Conservation (phyloP, 257 asterid species). For the Solanum arcanum region DNA sequence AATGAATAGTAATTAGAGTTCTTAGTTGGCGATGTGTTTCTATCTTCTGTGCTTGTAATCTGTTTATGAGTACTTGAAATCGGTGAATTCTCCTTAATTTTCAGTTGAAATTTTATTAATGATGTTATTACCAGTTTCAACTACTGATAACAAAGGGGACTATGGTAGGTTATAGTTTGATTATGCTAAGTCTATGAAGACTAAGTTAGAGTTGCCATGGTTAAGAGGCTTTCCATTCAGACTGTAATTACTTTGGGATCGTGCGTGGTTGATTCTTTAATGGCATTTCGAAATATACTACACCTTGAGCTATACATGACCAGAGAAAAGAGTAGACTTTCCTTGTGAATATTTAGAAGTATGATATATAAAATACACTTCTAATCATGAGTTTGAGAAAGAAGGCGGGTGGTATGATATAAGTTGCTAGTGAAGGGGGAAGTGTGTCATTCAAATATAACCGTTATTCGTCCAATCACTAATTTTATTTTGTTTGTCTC, state of each 20-base stretch:
- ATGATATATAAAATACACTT: background rate
- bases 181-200: background rate
- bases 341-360: background rate
- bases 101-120: background rate
- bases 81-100: background rate
- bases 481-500: background rate
- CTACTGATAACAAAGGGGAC: background rate
- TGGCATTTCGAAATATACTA: background rate
- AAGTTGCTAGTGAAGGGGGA: background rate
- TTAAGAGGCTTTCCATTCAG: background rate
- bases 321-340: too few relatives aligned
- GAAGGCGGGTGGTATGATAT: background rate
- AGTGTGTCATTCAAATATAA: background rate
- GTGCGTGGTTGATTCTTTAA: background rate
- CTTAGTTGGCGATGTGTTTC: background rate
- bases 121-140: background rate
- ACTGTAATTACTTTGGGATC: too few relatives aligned
- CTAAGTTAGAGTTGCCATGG: background rate
- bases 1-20: background rate
- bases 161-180: background rate
- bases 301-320: background rate
- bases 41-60: background rate
- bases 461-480: background rate
- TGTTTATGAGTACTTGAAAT: background rate
- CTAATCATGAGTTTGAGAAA: background rate